Evolutionary conservation across 2,329 filamentous ascomycete species (phyloP).

Genomic region (Aureobasidium namibiae): DNA sequence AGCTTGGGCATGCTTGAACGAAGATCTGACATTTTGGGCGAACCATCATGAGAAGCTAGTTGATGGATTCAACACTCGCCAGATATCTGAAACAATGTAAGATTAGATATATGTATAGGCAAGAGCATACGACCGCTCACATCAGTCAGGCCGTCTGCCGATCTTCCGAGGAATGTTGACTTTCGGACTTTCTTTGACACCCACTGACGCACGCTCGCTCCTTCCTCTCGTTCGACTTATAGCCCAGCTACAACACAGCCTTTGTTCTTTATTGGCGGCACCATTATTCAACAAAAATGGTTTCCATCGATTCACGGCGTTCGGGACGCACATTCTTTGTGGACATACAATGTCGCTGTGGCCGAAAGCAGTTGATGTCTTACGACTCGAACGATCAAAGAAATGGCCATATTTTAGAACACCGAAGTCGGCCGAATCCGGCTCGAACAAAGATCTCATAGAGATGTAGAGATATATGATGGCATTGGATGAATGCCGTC

Average conservation of each 20-base stretch:
- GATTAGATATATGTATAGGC: background rate
- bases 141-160: no score
- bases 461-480: background rate
- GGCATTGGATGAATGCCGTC: background rate
- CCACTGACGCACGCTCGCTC: background rate
- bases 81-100: background rate
- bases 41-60: no score
- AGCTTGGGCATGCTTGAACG: background rate
- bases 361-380: background rate
- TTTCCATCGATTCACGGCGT: background rate
- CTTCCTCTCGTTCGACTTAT: background rate
- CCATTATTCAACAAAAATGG: background rate
- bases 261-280: background rate
- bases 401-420: background rate
- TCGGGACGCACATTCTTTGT: background rate
- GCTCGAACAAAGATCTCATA: background rate
- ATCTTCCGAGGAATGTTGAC: background rate
- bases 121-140: background rate
- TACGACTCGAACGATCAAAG: background rate
- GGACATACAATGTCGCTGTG: background rate
- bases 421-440: background rate
- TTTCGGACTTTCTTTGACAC: background rate
- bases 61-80: background rate
- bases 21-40: no score
- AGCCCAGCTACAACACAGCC: no score